Percentiles rank a stretch among this genome's conserved stretches.
Evolutionary conservation across 306 rosid species (phyloP).

Genomic region (Elaeagnus macrophylla): DNA sequence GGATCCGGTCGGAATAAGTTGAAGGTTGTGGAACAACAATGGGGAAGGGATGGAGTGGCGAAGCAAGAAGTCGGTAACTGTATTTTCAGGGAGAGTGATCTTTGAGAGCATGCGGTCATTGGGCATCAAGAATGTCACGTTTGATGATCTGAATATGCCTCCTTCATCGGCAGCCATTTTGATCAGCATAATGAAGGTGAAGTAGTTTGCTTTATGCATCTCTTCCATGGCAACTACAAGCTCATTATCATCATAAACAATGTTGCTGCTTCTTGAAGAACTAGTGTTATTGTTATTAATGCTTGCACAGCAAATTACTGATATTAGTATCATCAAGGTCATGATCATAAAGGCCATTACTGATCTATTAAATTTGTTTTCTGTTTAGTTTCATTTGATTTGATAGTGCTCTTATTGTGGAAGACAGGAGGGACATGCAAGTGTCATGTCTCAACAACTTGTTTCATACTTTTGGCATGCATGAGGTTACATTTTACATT

Average conservation of each 20-base stretch:
- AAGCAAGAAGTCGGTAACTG: conserved; percentile 31
- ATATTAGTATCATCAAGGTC: conserved; percentile 2
- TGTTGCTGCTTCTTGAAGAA: too few species aligned
- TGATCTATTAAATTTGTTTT: conserved; percentile 9
- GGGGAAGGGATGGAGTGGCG: conserved; percentile 63
- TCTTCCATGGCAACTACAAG: conserved; percentile 35
- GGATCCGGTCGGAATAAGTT: conserved; percentile 48
- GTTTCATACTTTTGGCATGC: conserved; percentile 33
- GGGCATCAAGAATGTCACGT: conserved; percentile 67
- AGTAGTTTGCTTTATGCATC: conserved; percentile 65
- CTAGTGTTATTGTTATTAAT: too few species aligned
- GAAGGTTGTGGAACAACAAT: conserved; percentile 30
- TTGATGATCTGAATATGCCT: conserved; percentile 18
- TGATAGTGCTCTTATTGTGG: conserved; percentile 3
- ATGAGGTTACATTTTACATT: not conserved
- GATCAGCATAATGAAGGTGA: conserved; percentile 49
- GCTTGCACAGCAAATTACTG: not conserved
- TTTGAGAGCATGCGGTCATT: conserved; percentile 42
- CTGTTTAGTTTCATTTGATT: not conserved
- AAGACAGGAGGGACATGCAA: conserved; percentile 25
- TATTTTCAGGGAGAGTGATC: conserved; percentile 13
- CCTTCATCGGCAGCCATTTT: conserved; percentile 39
- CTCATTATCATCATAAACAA: not conserved
- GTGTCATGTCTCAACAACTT: conserved; percentile 41
- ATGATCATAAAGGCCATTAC: conserved; percentile 13